Evolutionary conservation across 1,284 basidiomycete genomes (phyloP), one percentile per base, ranked within the genome.

Genomic region (Coriolopsis trogii): DNA sequence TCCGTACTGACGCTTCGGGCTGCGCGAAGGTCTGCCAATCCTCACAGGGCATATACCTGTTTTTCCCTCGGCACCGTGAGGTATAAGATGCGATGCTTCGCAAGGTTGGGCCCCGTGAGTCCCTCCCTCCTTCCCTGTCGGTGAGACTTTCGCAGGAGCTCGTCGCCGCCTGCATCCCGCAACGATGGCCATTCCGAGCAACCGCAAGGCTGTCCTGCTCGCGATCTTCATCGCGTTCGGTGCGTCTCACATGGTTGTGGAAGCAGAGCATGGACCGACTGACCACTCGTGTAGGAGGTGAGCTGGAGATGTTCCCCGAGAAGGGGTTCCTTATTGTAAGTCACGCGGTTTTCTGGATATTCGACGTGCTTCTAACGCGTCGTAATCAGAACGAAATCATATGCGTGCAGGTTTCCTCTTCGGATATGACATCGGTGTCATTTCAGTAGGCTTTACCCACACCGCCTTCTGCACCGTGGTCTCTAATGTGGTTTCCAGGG

Each of bases 391-490:
- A 58, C 51, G 31, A 20, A 31, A 28, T 29, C n/a, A 4, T 21
- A 16, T 47, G 6, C 28, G 25, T 12, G n/a, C 55, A 81, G 79
- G 81, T 9, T 84, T 84, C 62, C 65, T 84, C 15, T 85, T 85
- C 46, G 82, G 85, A 55, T 86, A 87, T 67, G 85, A 88, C 57
- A 86, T 87, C 68, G 84, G 85, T 65, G 84, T 88, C 51, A 87
- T 88, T 49, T 80, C 77, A 33, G 78, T 78, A 53, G 31, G 24
- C 41, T 10, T 10, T 28, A 3, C 5, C 12, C 23, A 6, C 23
- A n/a, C 10, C 10, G 9, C 26, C 8, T 34, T 18, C 34, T 33
- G 46, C 21, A 18, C 28, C 20, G 12, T 28, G 49, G 9, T 44
- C 3, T 18, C 18, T 24, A 28, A 13, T 6, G n/a, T 25, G 30